phyloP scores from a whole-genome alignment of 306 rosid species.

The Elaeagnus macrophylla region DNA sequence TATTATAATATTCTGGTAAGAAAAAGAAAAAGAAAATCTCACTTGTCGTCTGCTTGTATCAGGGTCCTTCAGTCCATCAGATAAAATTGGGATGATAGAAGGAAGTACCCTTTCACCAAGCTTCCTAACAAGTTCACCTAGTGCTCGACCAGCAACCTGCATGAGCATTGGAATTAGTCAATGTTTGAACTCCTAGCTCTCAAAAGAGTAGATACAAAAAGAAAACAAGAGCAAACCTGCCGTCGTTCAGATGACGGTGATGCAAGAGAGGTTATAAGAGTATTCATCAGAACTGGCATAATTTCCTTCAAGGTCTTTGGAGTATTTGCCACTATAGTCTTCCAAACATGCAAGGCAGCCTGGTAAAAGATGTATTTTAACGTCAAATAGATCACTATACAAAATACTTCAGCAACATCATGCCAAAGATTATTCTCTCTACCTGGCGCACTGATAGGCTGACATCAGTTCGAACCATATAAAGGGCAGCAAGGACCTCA shows the following conservation, averaged over 20 bases:
- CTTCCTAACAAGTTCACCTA: constrained; percentile 97
- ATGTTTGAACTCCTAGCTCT: neutral
- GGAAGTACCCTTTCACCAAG: constrained; percentile 99
- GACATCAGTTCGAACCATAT: constrained; percentile 96
- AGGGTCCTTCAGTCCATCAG: constrained; percentile 66
- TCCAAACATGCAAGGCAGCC: constrained; percentile 99
- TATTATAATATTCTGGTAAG: neutral
- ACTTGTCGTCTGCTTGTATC: constrained; percentile 85
- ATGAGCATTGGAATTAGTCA: constrained; percentile 12
- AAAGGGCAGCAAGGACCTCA: constrained; percentile 88
- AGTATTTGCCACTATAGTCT: constrained; percentile 93
- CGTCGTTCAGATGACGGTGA: constrained; percentile 90
- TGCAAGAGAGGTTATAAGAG: constrained; percentile 91
- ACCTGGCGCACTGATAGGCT: constrained; percentile 99
- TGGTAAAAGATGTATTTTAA: constrained; percentile 20
- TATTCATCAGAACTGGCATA: constrained; percentile 93
- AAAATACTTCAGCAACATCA: neutral
- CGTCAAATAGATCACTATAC: neutral
- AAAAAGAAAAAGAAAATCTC: constrained; percentile 16
- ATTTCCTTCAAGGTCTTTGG: constrained; percentile 94
- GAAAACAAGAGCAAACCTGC: constrained; percentile 44
- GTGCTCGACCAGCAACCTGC: constrained; percentile 91
- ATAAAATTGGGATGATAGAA: constrained; percentile 83
- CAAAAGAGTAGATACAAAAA: constrained; percentile 5
- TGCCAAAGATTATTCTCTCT: constrained; percentile 5